A percentile compares a stretch with the other conserved stretches of the same genome.
Conservation (phyloP, 176 grass and related monocot genomes). For the Musa troglodytarum region DNA sequence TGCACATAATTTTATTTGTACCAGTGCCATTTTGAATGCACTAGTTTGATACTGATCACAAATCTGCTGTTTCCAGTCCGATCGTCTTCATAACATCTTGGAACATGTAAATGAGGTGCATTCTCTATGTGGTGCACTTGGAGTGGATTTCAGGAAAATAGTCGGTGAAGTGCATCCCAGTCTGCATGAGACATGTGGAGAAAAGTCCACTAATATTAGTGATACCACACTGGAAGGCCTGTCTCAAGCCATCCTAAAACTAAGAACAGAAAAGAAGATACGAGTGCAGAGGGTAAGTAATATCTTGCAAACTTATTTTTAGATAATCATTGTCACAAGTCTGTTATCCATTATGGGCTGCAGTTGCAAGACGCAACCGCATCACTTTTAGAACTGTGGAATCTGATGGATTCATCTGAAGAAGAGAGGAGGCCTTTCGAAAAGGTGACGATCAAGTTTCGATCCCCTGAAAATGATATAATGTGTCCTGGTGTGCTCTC, state of each 20-base stretch:
- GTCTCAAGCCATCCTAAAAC: slow-evolving; percentile 62
- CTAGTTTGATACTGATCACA: background rate
- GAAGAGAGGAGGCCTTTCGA: slow-evolving; percentile 56
- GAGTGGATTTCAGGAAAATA: slow-evolving; percentile 63
- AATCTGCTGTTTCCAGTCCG: slow-evolving; percentile 43
- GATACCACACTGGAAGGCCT: slow-evolving; percentile 77
- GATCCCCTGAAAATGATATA: slow-evolving; percentile 55
- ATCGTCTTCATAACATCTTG: slow-evolving; percentile 82
- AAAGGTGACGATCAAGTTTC: slow-evolving; percentile 41
- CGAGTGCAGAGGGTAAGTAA: slow-evolving; percentile 54
- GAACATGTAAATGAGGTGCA: slow-evolving; percentile 82
- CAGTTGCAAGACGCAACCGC: slow-evolving; percentile 66
- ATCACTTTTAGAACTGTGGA: slow-evolving; percentile 72
- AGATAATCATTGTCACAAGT: slow-evolving; percentile 12
- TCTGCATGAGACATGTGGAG: slow-evolving; percentile 54
- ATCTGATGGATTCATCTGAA: slow-evolving; percentile 87
- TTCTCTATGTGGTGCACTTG: slow-evolving; percentile 64
- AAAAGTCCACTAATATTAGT: slow-evolving; percentile 73
- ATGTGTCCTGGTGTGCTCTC: slow-evolving; percentile 56
- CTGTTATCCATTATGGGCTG: slow-evolving; percentile 20
- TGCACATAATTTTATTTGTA: background rate
- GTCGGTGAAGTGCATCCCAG: slow-evolving; percentile 75
- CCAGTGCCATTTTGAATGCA: background rate
- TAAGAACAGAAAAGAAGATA: slow-evolving; percentile 69
- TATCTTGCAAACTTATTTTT: background rate